A percentile compares a stretch with the other conserved stretches of the same genome.
Evolutionary conservation across 768 basidiomycete species (phyloP).

Genomic region (Lactifluus pinguis): DNA sequence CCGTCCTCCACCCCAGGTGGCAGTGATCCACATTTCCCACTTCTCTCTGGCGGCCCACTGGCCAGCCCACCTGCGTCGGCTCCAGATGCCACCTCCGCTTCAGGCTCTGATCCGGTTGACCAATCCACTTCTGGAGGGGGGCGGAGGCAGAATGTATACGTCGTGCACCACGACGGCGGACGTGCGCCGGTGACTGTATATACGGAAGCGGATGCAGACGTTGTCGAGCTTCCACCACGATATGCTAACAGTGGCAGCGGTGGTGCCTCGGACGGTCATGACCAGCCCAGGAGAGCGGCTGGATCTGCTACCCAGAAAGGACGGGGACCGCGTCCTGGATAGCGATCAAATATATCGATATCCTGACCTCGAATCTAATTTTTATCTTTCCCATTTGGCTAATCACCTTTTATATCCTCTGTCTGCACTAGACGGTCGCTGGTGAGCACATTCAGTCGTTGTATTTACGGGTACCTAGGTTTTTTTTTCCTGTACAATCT

Average conservation of each 20-base stretch:
- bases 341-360: neutral
- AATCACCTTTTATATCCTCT: neutral
- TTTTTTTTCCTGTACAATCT: neutral
- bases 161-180: conserved; percentile 55
- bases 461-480: neutral
- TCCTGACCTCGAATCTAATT: neutral
- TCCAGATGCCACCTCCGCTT: conserved; percentile 2
- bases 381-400: neutral
- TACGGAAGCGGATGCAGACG: conserved; percentile 43
- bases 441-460: neutral
- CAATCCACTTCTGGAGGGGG: neutral
- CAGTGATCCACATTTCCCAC: conserved; percentile 1
- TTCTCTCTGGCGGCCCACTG: neutral
- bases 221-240: conserved; percentile 52
- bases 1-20: neutral
- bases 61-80: neutral
- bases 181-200: conserved; percentile 49
- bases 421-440: neutral
- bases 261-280: neutral
- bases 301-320: conserved; percentile 3
- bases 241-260: conserved; percentile 25
- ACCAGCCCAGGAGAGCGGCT: neutral
- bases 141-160: conserved; percentile 35
- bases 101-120: conserved; percentile 5
- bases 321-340: neutral